phyloP scores from a whole-genome alignment of 176 grass and related monocot species.

The Stipa capillata region DNA sequence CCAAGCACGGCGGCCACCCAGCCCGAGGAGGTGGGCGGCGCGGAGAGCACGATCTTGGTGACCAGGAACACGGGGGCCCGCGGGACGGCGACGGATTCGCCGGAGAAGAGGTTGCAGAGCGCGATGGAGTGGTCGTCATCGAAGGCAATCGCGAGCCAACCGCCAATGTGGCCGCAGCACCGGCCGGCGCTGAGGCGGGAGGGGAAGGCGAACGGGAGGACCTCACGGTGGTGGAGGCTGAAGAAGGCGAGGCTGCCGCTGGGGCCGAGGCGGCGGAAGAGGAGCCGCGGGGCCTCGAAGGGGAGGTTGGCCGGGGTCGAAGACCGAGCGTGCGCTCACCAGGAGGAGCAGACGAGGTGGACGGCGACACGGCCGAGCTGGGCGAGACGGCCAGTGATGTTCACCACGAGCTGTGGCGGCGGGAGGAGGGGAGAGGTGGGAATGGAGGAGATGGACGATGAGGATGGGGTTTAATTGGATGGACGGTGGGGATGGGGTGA shows the following conservation, averaged over 20 bases:
- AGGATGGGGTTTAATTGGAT: too few species aligned
- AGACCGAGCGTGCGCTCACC: conserved; percentile 22
- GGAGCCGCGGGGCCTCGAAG: conserved; percentile 35
- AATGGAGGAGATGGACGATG: too few species aligned
- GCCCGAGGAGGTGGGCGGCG: conserved; percentile 1
- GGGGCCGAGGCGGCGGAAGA: background rate
- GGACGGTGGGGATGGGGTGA: too few species aligned
- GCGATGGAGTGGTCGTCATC: background rate
- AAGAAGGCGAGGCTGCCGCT: conserved; percentile 23
- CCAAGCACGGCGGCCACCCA: conserved; percentile 24
- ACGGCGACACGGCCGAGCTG: conserved; percentile 7
- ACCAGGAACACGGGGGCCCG: conserved; percentile 7
- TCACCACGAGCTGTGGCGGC: conserved; percentile 32
- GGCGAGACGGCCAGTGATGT: background rate
- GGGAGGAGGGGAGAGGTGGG: too few species aligned
- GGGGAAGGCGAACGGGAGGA: conserved; percentile 9
- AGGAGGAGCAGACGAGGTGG: conserved; percentile 29
- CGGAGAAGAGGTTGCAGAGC: conserved; percentile 8
- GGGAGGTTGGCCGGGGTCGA: conserved; percentile 9
- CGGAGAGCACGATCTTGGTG: conserved; percentile 15
- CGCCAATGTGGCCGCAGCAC: conserved; percentile 27
- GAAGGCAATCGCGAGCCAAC: conserved; percentile 23
- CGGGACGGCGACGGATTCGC: background rate
- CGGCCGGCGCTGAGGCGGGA: background rate
- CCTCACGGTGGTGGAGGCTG: conserved; percentile 14